These are phyloP conservation scores for Panicum hallii DNA, from an alignment of 202 grass and related monocot species.

Conservation along the genomic window DNA sequence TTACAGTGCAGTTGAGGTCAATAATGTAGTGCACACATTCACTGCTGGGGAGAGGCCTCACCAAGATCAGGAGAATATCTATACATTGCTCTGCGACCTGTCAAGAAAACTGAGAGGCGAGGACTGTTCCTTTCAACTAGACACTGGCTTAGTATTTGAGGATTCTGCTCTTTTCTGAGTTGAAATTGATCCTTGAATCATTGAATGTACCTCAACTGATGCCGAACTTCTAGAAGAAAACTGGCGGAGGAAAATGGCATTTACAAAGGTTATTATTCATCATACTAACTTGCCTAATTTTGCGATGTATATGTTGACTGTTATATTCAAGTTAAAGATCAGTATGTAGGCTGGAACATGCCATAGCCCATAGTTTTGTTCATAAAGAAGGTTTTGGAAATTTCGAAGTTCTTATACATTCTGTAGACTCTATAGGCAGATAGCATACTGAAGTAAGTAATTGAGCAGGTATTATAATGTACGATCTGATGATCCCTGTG, in stretches of 20 bases:
- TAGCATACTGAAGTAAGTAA: background rate
- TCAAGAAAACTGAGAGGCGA: constrained; percentile 38
- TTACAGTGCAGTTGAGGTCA: constrained; percentile 59
- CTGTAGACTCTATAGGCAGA: background rate
- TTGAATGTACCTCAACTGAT: constrained; percentile 18
- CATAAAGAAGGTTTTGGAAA: background rate
- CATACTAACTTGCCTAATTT: constrained; percentile 21
- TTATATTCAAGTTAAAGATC: constrained; percentile 25
- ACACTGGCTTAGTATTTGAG: background rate
- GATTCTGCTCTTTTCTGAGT: constrained; percentile 42
- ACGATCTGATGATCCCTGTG: too few relatives aligned
- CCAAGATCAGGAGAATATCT: constrained; percentile 46
- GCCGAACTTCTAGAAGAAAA: background rate
- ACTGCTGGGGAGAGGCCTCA: constrained; percentile 48
- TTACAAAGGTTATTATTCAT: constrained; percentile 18
- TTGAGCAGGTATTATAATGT: background rate
- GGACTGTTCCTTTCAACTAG: constrained; percentile 21
- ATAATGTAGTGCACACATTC: constrained; percentile 56
- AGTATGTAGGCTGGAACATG: background rate
- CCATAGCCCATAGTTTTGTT: background rate
- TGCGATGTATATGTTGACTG: background rate
- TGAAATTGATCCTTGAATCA: background rate
- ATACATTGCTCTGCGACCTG: constrained; percentile 42
- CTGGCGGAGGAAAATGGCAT: background rate
- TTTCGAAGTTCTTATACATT: background rate